Base-by-base conservation (phyloP, 2,329 filamentous ascomycete species). In the Eutypella sp. region DNA sequence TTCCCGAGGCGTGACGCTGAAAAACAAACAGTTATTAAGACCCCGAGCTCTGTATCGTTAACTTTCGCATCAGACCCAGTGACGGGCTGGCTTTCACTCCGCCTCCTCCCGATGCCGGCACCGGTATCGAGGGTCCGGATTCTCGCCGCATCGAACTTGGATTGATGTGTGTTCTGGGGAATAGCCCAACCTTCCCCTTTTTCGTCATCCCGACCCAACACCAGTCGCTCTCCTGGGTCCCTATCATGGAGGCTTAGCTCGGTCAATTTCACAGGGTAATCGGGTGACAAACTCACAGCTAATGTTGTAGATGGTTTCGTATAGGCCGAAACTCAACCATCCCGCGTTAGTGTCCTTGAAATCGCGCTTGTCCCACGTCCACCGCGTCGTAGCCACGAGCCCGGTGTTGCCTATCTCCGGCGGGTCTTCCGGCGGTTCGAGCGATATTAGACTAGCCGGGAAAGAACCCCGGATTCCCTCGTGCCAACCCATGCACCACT, bases 151-250 rank as follows among this genome's bases (percentile, higher is more conserved):
- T 52, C 20, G 73, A 71, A 41, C 61, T 65, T 15, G 63, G 60
- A 52, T 77, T 72, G 36, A 79, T 62, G 50, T 75, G 75, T 3
- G 68, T 70, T 49, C 70, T 67, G 15, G 74, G 75, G 57, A 80
- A 79, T 42, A 79, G 67, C 22, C 76, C 76, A 64, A 68, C 72
- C 59, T 71, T 75, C 4, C 75, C 75, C 48, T 73, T 76, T 31
- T 71, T 54, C 47, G 76, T 79, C 15, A 64, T 73, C 2, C 76
- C 76, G 1, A 71, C 72, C 76, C 76, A 80, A 58, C 75, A 80
- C 76, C 76, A 80, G 48, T 76, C 72, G 11, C 73, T 71, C 19
- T 66, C 61, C 46, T 73, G 67, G 2, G 66, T 53, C 68, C 69
- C 73, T 75, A 22, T 13, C 20, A n/a, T 27, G n/a, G 13, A 33